Conservation (phyloP, 2,329 filamentous ascomycete genomes). For the Chalaropsis thielavioides region DNA sequence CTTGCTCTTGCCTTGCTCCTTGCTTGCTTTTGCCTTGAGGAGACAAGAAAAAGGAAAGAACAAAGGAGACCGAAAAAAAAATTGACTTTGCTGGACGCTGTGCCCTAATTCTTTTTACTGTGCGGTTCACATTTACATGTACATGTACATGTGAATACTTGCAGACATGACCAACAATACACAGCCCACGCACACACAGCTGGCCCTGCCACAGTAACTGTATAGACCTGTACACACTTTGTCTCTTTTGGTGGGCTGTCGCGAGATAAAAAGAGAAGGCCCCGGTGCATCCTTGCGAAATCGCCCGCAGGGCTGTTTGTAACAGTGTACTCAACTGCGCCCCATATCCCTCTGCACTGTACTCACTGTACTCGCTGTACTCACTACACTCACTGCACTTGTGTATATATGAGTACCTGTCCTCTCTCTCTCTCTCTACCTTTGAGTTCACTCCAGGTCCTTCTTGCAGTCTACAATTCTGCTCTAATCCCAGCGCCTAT, state of each 20-base stretch:
- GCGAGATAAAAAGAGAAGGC: not conserved
- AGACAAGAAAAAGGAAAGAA: too few species aligned
- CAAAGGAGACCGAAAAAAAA: too few species aligned
- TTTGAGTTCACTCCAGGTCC: not conserved
- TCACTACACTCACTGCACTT: not conserved
- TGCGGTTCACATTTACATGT: too few species aligned
- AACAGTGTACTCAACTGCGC: not conserved
- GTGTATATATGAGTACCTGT: not conserved
- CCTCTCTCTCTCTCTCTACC: too few species aligned
- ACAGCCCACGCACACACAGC: too few species aligned
- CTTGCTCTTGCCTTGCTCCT: not conserved
- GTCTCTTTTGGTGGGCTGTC: not conserved
- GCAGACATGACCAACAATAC: too few species aligned
- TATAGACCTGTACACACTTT: not conserved
- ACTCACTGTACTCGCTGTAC: not conserved
- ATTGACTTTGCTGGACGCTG: too few species aligned
- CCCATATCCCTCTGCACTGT: not conserved
- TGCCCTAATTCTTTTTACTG: too few species aligned
- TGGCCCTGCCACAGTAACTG: not conserved
- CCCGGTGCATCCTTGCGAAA: not conserved
- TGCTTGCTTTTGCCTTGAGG: too few species aligned
- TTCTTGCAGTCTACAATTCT: not conserved
- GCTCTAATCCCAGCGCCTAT: not conserved
- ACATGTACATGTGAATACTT: too few species aligned
- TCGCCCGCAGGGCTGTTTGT: not conserved